Conservation (phyloP, 73 alveolate species). For the Tetrahymena borealis region DNA sequence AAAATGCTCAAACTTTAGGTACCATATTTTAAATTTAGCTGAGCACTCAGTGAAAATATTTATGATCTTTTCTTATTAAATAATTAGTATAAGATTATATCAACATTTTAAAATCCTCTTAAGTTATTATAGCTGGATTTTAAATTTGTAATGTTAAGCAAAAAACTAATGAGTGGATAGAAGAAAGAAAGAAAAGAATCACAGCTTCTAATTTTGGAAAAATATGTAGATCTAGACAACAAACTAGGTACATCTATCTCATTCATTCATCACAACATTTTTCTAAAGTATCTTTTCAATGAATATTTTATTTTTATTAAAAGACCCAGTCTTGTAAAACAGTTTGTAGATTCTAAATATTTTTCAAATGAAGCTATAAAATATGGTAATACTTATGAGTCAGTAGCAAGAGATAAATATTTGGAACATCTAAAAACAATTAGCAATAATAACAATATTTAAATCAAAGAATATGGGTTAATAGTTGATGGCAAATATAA, state of each 20-base stretch:
- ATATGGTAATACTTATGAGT: not conserved
- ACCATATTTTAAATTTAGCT: no score
- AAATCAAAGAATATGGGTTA: not conserved
- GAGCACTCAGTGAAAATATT: no score
- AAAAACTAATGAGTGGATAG: not conserved
- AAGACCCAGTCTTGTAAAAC: not conserved
- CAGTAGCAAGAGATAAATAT: not conserved
- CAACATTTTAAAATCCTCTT: no score
- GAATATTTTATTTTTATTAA: not conserved
- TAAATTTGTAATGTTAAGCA: not conserved
- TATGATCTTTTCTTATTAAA: no score
- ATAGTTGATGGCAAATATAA: not conserved
- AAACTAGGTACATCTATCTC: not conserved
- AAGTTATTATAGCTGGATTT: no score
- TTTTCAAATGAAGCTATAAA: not conserved
- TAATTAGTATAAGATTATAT: no score
- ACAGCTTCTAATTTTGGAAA: not conserved
- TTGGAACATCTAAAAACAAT: not conserved
- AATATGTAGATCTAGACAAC: not conserved
- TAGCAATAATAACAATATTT: not conserved
- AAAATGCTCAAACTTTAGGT: no score
- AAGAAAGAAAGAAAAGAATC: not conserved
- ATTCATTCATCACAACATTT: no score
- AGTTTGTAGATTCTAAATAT: not conserved
- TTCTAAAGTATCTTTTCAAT: not conserved